These are phyloP conservation scores for Byssothecium circinans DNA, from an alignment of 2,329 filamentous ascomycete genomes.

Conservation along the genomic window DNA sequence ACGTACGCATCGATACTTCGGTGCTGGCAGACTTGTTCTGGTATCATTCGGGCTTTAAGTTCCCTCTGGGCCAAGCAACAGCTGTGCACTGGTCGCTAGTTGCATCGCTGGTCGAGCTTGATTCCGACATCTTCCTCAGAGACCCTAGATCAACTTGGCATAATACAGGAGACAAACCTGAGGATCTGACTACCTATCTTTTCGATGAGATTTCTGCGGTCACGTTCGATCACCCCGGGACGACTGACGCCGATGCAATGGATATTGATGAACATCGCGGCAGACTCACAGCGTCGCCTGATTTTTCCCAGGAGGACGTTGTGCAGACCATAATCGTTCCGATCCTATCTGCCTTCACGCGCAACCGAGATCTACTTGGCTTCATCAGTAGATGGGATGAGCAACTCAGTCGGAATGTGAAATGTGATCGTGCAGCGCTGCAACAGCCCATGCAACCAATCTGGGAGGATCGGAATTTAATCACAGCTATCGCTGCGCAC, in stretches of 20 bases:
- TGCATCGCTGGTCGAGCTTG: conserved; percentile 35
- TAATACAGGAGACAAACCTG: conserved; percentile 15
- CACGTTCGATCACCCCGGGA: conserved; percentile 15
- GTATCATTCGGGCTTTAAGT: conserved; percentile 39
- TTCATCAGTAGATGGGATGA: conserved; percentile 40
- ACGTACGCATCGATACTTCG: conserved; percentile 28
- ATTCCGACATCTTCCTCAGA: conserved; percentile 36
- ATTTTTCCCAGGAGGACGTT: neutral
- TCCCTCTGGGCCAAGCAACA: conserved; percentile 20
- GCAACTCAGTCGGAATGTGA: conserved; percentile 27
- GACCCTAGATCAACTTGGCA: conserved; percentile 18
- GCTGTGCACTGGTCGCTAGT: conserved; percentile 35
- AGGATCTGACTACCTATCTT: conserved; percentile 30
- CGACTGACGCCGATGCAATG: conserved; percentile 9
- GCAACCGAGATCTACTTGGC: conserved; percentile 37
- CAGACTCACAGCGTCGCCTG: neutral
- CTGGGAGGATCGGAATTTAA: conserved; percentile 35
- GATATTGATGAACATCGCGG: conserved; percentile 6
- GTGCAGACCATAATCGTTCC: conserved; percentile 30
- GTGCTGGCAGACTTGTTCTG: conserved; percentile 38
- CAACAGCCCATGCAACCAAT: conserved; percentile 21
- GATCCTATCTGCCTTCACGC: conserved; percentile 37
- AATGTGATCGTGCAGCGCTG: conserved; percentile 20
- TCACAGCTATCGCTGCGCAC: conserved; percentile 21
- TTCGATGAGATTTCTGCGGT: conserved; percentile 33